phyloP scores from a whole-genome alignment of 306 rosid species.

The Cercis canadensis region DNA sequence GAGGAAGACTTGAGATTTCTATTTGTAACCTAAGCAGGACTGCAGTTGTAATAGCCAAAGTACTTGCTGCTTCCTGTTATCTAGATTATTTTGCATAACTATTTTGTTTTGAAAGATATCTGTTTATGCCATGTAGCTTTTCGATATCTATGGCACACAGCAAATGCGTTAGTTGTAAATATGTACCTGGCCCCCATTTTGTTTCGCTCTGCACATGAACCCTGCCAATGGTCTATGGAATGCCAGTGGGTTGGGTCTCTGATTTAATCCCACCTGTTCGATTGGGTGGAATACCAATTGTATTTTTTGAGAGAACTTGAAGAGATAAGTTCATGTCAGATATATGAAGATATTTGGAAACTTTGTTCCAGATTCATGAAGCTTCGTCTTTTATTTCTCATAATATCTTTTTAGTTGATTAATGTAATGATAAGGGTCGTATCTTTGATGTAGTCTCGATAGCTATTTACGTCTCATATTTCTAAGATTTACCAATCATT shows the following conservation, averaged over 20 bases:
- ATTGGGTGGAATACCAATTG: neutral
- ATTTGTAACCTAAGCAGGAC: conserved; percentile 48
- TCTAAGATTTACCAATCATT: too few relatives aligned
- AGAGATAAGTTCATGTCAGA: too few relatives aligned
- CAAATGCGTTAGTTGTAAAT: neutral
- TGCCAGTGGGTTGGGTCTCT: neutral
- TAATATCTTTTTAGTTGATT: too few relatives aligned
- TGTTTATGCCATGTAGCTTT: neutral
- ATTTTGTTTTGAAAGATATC: conserved; percentile 9
- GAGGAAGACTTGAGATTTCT: conserved; percentile 73
- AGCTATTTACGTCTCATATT: too few relatives aligned
- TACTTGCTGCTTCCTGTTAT: conserved; percentile 7
- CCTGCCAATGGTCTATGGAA: neutral
- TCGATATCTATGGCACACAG: neutral
- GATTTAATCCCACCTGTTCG: neutral
- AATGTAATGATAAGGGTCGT: too few relatives aligned
- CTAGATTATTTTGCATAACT: too few relatives aligned
- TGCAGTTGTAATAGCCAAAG: neutral
- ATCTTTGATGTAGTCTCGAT: too few relatives aligned
- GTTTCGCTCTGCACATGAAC: neutral
- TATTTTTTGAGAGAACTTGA: too few relatives aligned
- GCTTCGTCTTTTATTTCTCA: too few relatives aligned
- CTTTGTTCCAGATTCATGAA: neutral
- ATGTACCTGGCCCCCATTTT: neutral
- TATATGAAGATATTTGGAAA: neutral